Base-by-base conservation (phyloP, 1,139 yeast species). In the Protomyces pachydermus region DNA sequence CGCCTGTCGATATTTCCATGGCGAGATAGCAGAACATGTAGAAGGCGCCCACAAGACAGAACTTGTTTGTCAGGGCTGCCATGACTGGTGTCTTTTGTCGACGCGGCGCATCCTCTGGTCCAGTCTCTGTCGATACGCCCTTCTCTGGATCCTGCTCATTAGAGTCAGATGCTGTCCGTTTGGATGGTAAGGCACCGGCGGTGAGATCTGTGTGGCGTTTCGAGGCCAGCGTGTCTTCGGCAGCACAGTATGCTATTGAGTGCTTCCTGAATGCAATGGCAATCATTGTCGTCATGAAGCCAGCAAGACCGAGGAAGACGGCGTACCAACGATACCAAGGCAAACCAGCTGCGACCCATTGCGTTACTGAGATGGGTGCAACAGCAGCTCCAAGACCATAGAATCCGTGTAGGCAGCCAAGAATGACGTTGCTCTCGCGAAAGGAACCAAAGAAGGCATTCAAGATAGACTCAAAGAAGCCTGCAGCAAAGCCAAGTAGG, bases 331-430 rank as follows among this genome's bases (percentile, higher is more conserved):
- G 78, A 71, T 82, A 77, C 90, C 90, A 85, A 57, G 68, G 69
- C 8, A 80, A 71, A 1, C 84, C 85, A 0, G 72, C 68, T 50
- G 78, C 76, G 9, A 81, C 78, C 77, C 84, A 78, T 10, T 81
- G 75, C 0, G 88, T 84, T 6, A 84, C 85, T 10, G 83, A 73
- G 32, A 85, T 72, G 0, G 90, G 90, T 2, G 86, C 78, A 0
- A 83, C 67, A 3, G 84, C 81, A 1, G 88, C 89, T 2, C 89
- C 90, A 0, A 81, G 66, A 0, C 90, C 90, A 71, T 85, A 85
- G 16, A 77, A 72, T 0, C 86, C 88, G 73, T 85, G 89, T 68
- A 79, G 77, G 39, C 77, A 74, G 0, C 88, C 84, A 65, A 85
- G 73, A 64, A 80, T 79, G 52, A 77, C 79, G 16, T 84, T 78